Evolutionary conservation across 352 stramenopile species (phyloP).

Genomic region (Phytophthora aleatoria): DNA sequence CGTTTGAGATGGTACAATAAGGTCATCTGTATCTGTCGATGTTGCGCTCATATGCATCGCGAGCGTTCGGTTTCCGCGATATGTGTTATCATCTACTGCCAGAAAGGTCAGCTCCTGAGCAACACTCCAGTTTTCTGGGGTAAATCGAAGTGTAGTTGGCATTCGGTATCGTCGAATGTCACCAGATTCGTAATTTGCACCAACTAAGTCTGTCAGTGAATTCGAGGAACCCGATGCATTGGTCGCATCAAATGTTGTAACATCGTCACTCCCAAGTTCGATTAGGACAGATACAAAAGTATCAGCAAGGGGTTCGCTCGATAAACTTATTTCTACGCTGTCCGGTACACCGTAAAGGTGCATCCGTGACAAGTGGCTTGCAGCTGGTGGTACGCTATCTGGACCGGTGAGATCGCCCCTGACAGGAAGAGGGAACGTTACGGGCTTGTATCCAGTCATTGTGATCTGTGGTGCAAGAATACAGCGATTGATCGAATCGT

Average conservation of each 20-base stretch:
- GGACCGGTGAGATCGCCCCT: constrained; percentile 46
- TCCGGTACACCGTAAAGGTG: constrained; percentile 44
- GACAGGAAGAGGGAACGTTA: constrained; percentile 53
- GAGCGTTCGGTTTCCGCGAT: constrained; percentile 55
- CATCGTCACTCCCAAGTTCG: constrained; percentile 26
- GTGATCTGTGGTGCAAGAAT: constrained; percentile 40
- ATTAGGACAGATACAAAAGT: constrained; percentile 45
- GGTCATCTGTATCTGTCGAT: constrained; percentile 32
- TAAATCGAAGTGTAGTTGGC: constrained; percentile 57
- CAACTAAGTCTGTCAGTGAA: constrained; percentile 30
- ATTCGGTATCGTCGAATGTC: constrained; percentile 37
- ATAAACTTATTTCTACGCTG: constrained; percentile 44
- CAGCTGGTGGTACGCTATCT: constrained; percentile 37
- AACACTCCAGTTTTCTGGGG: constrained; percentile 58
- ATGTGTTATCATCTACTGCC: constrained; percentile 69
- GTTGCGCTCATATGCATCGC: constrained; percentile 33
- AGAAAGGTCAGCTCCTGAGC: constrained; percentile 55
- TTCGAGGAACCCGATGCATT: constrained; percentile 30
- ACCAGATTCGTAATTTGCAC: constrained; percentile 51
- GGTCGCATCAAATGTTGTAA: constrained; percentile 48
- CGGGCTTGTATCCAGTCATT: constrained; percentile 40
- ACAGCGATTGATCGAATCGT: constrained; percentile 51
- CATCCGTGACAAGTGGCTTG: constrained; percentile 62
- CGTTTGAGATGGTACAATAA: constrained; percentile 42
- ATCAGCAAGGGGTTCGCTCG: constrained; percentile 61